phyloP scores from a whole-genome alignment of 1,139 yeast species.

The Yarrowia galli region DNA sequence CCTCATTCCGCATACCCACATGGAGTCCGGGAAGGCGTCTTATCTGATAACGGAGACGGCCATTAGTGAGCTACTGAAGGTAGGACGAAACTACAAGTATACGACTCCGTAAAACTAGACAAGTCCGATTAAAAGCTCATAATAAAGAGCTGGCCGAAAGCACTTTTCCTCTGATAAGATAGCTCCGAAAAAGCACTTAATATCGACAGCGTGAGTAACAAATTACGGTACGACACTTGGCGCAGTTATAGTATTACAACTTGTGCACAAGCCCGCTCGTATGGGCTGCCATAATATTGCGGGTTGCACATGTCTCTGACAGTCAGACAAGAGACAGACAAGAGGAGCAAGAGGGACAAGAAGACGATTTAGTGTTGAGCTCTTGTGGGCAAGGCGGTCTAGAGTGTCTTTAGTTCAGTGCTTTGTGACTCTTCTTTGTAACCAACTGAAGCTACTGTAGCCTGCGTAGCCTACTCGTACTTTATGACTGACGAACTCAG shows the following conservation, averaged over 20 bases:
- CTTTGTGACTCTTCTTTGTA: neutral
- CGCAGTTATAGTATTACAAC: too few relatives aligned
- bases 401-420: too few relatives aligned
- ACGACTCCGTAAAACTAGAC: neutral
- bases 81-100: too few relatives aligned
- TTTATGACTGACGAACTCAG: too few relatives aligned
- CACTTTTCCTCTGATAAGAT: too few relatives aligned
- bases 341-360: too few relatives aligned
- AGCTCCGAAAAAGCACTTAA: neutral
- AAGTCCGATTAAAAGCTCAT: neutral
- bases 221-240: neutral
- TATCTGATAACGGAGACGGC: constrained; percentile 2
- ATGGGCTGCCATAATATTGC: neutral
- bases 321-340: neutral
- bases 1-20: neutral
- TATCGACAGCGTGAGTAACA: too few relatives aligned
- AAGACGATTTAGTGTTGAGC: too few relatives aligned
- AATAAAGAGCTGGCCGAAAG: too few relatives aligned
- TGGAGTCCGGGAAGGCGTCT: neutral
- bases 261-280: neutral
- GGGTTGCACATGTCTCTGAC: neutral
- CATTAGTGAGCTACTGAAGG: too few relatives aligned
- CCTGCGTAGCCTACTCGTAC: too few relatives aligned
- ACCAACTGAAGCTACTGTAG: neutral
- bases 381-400: too few relatives aligned